Evolutionary conservation across 441 rosid species (phyloP), one percentile per base, ranked within the genome.

Genomic region (Biscutella laevigata): DNA sequence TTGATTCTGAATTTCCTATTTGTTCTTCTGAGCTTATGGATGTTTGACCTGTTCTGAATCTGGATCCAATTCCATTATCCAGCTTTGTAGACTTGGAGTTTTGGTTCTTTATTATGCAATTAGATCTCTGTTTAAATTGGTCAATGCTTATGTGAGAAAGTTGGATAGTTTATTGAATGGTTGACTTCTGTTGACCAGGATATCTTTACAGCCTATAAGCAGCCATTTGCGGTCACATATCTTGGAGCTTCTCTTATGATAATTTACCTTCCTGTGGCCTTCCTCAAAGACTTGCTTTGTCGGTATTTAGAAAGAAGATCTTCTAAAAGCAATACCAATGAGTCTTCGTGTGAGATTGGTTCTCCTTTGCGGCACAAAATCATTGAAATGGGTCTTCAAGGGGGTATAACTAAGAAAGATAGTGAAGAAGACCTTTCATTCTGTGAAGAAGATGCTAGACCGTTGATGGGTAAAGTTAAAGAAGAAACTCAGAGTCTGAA

Each of bases 201-300:
- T 71, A 88, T 92, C 16, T 92, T 85, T 62, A 62, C 79, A 34
- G 80, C 76, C 44, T 91, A 91, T 62, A 85, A 88, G 72, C 96
- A 91, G 71, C 96, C 96, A 19, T 91, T 91, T 76, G 98, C 87
- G n/a, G 98, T 88, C 68, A 88, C 98, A 33, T 91, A 88, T 66
- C 90, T 92, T 25, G 99, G 99, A 71, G 97, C 97, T 64, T 88
- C 97, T 44, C 84, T 92, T 45, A 72, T 92, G 95, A 83, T 92
- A 33, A 78, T 92, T 69, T 92, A 92, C 86, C 88, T 92, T 59
- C 99, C 99, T 12, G 51, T 92, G 29, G 92, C 99, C 2, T 82
- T 76, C 69, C 62, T 92, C 26, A 92, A 84, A 77, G 99, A 92
- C 66, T 82, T 86, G 92, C 27, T 88, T 53, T 80, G 76, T 60